Evolutionary conservation across 306 rosid species (phyloP).

Genomic region (Glycine soja): DNA sequence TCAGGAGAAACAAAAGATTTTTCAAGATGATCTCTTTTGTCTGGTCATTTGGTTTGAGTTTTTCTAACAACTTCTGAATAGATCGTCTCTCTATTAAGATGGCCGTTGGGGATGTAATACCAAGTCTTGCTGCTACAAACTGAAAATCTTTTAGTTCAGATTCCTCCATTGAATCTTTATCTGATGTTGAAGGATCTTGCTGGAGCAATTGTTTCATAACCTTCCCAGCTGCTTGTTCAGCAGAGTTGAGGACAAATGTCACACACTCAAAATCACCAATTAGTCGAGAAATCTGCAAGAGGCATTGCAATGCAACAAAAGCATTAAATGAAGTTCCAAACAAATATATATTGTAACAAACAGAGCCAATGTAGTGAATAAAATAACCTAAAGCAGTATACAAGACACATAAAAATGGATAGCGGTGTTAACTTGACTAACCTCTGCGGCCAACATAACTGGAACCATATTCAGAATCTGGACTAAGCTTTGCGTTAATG

Average conservation of each 20-base stretch:
- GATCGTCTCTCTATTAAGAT: conserved; percentile 72
- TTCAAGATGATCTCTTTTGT: conserved; percentile 63
- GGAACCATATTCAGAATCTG: conserved; percentile 74
- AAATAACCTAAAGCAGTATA: conserved; percentile 10
- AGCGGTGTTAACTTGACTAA: conserved; percentile 49
- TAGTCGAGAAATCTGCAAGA: conserved; percentile 76
- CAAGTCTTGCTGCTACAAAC: conserved; percentile 68
- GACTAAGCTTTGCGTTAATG: conserved; percentile 66
- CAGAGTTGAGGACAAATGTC: conserved; percentile 63
- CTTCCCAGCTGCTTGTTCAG: conserved; percentile 80
- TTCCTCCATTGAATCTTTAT: conserved; percentile 54
- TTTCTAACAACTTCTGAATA: conserved; percentile 59
- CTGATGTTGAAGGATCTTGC: conserved; percentile 54
- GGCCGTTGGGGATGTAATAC: conserved; percentile 64
- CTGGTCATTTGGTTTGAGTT: conserved; percentile 55
- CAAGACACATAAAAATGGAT: conserved; percentile 7
- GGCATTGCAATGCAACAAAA: conserved; percentile 42
- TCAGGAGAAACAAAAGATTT: conserved; percentile 64
- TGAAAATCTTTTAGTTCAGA: conserved; percentile 67
- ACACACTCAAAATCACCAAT: conserved; percentile 64
- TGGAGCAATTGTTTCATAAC: conserved; percentile 62
- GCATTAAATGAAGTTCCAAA: conserved; percentile 40
- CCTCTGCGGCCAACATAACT: conserved; percentile 73
- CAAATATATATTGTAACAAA: background rate
- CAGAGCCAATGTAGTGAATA: background rate